A percentile compares a stretch with the other conserved stretches of the same genome.
Conservation (phyloP, 2,329 filamentous ascomycete species). For the Diaporthe sp. region DNA sequence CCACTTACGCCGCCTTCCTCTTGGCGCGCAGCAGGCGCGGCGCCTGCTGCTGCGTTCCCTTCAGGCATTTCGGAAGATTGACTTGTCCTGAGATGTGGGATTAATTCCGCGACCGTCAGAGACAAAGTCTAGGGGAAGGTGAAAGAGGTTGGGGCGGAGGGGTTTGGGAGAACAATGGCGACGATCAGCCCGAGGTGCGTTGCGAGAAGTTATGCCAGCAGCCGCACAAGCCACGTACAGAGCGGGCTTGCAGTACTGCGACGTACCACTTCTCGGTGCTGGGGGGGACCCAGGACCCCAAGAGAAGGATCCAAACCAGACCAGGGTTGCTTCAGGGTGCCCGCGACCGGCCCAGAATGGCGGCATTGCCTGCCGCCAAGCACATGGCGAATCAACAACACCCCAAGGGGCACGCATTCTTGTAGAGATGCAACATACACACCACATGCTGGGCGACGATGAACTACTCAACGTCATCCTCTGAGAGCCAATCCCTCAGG, state of each 20-base stretch:
- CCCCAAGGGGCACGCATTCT: background rate
- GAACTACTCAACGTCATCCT: background rate
- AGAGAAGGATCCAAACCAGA: background rate
- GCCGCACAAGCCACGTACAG: conserved; percentile 26
- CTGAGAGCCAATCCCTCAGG: conserved; percentile 17
- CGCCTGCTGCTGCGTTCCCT: conserved; percentile 38
- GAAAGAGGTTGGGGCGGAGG: background rate
- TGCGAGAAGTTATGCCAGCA: conserved; percentile 5
- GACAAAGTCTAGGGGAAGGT: conserved; percentile 8
- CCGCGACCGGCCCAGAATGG: background rate
- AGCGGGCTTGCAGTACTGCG: background rate
- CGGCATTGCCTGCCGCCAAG: conserved; percentile 23
- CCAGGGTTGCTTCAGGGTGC: background rate
- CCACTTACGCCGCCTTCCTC: conserved; percentile 39
- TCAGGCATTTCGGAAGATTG: conserved; percentile 37
- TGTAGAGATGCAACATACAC: background rate
- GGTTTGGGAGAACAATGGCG: background rate
- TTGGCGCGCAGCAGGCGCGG: conserved; percentile 37
- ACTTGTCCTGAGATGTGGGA: conserved; percentile 27
- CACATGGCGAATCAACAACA: conserved; percentile 22
- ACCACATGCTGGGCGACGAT: background rate
- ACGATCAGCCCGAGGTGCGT: background rate
- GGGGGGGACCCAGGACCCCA: conserved; percentile 2
- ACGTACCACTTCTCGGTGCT: too few species aligned
- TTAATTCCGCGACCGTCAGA: conserved; percentile 19